Evolutionary conservation across 2,329 filamentous ascomycete species (phyloP).

Genomic region (Aspergillus carbonarius): DNA sequence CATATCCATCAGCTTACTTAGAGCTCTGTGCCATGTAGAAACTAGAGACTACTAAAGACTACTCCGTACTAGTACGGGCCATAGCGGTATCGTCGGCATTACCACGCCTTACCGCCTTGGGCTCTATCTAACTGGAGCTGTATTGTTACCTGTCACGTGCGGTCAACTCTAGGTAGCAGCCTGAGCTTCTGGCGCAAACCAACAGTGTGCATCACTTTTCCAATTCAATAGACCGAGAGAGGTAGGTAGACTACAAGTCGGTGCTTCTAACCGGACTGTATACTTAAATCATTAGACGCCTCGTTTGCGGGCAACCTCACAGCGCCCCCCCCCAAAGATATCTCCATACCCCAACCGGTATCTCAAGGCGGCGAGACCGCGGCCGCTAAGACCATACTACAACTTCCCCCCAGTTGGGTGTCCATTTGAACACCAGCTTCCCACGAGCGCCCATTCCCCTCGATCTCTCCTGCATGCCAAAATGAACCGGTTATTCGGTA

Average conservation of each 20-base stretch:
- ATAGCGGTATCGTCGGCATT: neutral
- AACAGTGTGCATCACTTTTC: neutral
- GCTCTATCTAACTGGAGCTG: neutral
- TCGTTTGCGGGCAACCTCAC: neutral
- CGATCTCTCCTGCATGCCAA: conserved; percentile 26
- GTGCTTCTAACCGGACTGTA: neutral
- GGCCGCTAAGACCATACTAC: neutral
- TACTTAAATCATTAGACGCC: neutral
- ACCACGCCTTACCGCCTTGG: neutral
- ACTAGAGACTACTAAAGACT: neutral
- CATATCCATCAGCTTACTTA: neutral
- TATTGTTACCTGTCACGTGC: neutral
- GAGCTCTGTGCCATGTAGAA: neutral
- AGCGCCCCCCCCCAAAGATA: neutral
- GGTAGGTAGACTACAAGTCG: neutral
- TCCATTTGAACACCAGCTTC: neutral
- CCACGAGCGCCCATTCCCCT: neutral
- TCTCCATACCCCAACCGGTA: neutral
- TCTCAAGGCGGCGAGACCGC: neutral
- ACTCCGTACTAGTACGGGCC: neutral
- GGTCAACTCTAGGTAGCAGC: neutral
- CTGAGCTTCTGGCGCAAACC: neutral
- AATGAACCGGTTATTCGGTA: conserved; percentile 97
- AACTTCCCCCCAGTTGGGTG: neutral
- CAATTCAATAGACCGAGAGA: neutral